Evolutionary conservation across 768 basidiomycete genomes (phyloP), one percentile per base, ranked within the genome.

Genomic region (Tephrocybe rancida): DNA sequence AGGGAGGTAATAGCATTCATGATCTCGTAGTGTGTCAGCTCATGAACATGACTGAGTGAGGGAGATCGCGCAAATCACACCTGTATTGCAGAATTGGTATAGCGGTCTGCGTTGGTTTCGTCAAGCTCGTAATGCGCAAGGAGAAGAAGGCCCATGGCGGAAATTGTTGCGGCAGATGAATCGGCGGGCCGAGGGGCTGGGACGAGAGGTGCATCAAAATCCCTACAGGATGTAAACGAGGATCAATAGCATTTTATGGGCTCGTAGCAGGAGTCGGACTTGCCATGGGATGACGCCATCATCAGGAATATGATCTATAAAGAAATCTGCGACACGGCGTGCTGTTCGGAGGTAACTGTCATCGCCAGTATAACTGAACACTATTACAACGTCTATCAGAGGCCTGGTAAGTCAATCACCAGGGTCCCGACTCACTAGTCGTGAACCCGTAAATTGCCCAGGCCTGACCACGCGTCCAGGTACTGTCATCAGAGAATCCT

Each of bases 401-500:
- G n/a, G n/a, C n/a, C n/a, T n/a, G n/a, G n/a, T n/a, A n/a, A n/a
- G n/a, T n/a, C n/a, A n/a, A n/a, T n/a, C n/a, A n/a, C n/a, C n/a
- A n/a, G n/a, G n/a, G n/a, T 24, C 49, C 18, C 10, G 25, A 70
- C 84, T 29, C 58, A 87, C 87, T 86, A 61, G 83, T 86, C 0
- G 85, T 80, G 63, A 83, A 89, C 0, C 86, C 86, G 57, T 84
- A 85, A 25, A 88, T 76, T 2, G 77, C 87, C 87, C 87, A 89
- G 13, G 83, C 79, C 64, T 90, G 84, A 7, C 87, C 87, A 26
- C 88, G 81, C 42, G 84, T 79, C 88, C 88, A 89, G 6, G 88
- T 89, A 64, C 85, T 88, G 43, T 29, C 70, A 60, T 87, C 77
- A 19, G 85, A 72, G 61, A 74, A 88, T 0, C 87, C 87, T 63